phyloP scores from a whole-genome alignment of 2,329 filamentous ascomycete genomes.

The Aspergillus neotritici region DNA sequence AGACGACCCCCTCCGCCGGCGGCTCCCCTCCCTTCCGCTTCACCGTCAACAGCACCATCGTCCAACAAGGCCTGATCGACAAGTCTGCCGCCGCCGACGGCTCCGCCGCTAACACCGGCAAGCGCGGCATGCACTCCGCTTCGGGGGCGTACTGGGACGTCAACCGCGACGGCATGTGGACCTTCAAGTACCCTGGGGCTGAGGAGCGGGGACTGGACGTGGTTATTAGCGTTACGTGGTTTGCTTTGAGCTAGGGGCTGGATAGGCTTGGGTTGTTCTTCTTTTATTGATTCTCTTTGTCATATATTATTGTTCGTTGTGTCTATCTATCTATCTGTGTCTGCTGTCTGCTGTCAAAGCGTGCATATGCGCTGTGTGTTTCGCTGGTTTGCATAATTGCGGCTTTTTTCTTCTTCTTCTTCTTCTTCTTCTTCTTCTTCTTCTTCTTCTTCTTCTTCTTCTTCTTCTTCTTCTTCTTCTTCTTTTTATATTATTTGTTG shows the following conservation, averaged over 20 bases:
- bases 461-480: too few relatives aligned
- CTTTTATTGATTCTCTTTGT: too few relatives aligned
- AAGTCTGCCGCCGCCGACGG: constrained; percentile 51
- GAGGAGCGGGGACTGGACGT: constrained; percentile 45
- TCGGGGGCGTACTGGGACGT: constrained; percentile 48
- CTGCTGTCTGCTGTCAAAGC: too few relatives aligned
- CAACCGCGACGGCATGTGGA: constrained; percentile 50
- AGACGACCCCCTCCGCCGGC: constrained; percentile 34
- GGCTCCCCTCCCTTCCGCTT: constrained; percentile 71
- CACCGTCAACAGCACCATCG: constrained; percentile 95
- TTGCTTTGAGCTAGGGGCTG: constrained; percentile 29
- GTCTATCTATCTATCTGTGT: background rate
- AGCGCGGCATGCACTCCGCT: constrained; percentile 61
- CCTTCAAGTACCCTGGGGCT: constrained; percentile 45
- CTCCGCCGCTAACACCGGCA: constrained; percentile 61
- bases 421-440: too few relatives aligned
- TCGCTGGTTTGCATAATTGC: too few relatives aligned
- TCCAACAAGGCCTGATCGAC: constrained; percentile 69
- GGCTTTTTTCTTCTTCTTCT: too few relatives aligned
- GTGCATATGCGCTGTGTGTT: too few relatives aligned
- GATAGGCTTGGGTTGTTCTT: too few relatives aligned
- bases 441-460: too few relatives aligned
- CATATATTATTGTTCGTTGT: background rate
- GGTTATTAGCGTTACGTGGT: constrained; percentile 47
- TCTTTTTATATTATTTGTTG: too few relatives aligned